Conservation (phyloP, 805 yeast genomes). For the Candida pini region DNA sequence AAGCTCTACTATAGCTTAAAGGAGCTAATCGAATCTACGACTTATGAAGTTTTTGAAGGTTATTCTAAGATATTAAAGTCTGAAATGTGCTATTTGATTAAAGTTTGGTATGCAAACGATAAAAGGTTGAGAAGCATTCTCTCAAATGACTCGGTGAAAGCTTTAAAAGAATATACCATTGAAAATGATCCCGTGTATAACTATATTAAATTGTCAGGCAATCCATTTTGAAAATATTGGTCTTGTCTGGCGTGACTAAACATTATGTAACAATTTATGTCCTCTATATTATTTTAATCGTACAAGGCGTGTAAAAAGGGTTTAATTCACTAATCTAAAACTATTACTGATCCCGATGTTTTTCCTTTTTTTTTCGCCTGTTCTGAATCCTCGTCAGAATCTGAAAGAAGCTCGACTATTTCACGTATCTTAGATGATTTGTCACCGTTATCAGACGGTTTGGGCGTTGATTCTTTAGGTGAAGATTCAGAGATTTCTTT, state of each 20-base stretch:
- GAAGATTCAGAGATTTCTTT: background rate
- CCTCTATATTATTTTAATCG: conserved; percentile 1
- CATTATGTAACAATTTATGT: background rate
- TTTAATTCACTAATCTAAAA: too few relatives aligned
- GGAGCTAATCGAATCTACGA: conserved; percentile 55
- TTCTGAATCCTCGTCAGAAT: conserved; percentile 3
- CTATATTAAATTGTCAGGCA: conserved; percentile 37
- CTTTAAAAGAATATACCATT: conserved; percentile 40
- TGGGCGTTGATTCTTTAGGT: background rate
- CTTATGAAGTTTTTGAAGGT: conserved; percentile 45
- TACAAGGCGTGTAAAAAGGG: too few relatives aligned
- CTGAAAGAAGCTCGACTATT: conserved; percentile 9
- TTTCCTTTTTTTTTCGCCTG: too few relatives aligned
- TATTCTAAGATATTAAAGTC: conserved; percentile 34
- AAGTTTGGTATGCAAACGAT: conserved; percentile 63
- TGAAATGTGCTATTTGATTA: conserved; percentile 61
- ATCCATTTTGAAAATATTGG: conserved; percentile 15
- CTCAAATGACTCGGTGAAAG: conserved; percentile 38
- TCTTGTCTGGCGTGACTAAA: background rate
- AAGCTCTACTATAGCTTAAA: conserved; percentile 60
- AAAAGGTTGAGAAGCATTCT: conserved; percentile 56
- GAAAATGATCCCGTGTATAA: conserved; percentile 54
- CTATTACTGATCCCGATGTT: too few relatives aligned
- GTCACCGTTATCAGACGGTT: background rate
- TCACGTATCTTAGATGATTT: background rate